A percentile compares a stretch with the other conserved stretches of the same genome.
These are phyloP conservation scores for Trametes sp. DNA, from an alignment of 1,284 basidiomycete genomes.

Conservation along the genomic window DNA sequence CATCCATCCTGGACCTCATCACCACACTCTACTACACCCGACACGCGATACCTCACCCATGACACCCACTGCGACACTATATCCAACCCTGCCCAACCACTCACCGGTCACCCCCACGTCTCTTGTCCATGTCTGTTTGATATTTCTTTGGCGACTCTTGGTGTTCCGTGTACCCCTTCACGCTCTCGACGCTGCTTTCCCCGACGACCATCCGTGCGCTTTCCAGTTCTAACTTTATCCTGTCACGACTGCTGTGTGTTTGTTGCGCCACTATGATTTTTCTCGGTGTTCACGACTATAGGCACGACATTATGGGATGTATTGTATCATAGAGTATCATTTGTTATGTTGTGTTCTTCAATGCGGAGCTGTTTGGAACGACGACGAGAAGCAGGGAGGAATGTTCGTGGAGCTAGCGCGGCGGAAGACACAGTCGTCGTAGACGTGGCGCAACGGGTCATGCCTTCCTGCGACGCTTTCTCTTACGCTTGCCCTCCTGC, in stretches of 20 bases:
- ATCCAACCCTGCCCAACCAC: background rate
- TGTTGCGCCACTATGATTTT: conserved; percentile 4
- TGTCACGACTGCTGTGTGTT: background rate
- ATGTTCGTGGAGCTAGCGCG: background rate
- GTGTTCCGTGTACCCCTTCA: background rate
- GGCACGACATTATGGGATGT: conserved; percentile 7
- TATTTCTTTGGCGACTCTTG: background rate
- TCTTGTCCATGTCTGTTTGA: background rate
- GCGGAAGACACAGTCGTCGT: too few species aligned
- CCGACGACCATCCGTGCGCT: conserved; percentile 6
- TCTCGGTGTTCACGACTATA: conserved; percentile 5
- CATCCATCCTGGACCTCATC: conserved; percentile 21
- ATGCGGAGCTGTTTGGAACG: background rate
- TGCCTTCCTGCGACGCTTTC: conserved; percentile 30
- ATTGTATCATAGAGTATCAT: conserved; percentile 16
- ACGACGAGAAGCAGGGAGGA: background rate
- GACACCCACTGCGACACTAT: conserved; percentile 13
- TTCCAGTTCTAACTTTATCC: conserved; percentile 6
- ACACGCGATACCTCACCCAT: background rate
- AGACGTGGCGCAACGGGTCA: background rate
- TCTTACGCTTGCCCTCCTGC: conserved; percentile 26
- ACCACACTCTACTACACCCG: background rate
- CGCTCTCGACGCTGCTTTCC: conserved; percentile 10
- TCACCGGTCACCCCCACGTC: background rate
- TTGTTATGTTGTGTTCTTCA: background rate